phyloP scores from a whole-genome alignment of 208 protist species.

The Acanthamoeba healyi region DNA sequence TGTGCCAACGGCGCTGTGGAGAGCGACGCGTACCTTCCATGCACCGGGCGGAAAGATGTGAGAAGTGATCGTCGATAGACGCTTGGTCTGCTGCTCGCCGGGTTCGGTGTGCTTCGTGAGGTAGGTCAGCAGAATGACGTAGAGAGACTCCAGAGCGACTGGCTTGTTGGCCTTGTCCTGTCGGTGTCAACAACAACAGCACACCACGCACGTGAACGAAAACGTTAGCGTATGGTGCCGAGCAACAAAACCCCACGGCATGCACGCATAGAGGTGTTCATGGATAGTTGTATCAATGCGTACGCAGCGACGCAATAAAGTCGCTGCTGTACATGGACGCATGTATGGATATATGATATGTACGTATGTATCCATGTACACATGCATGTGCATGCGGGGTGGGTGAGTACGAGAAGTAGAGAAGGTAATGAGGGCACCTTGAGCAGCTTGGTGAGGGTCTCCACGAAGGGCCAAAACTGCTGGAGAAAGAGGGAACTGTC shows the following conservation, averaged over 20 bases:
- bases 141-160: slow-evolving; percentile 43
- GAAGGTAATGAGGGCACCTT: slow-evolving; percentile 68
- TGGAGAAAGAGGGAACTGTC: slow-evolving; percentile 9
- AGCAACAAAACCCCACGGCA: neutral
- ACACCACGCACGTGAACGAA: neutral
- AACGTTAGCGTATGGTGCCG: neutral
- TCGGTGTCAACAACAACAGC: neutral
- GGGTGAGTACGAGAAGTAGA: neutral
- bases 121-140: slow-evolving; percentile 31
- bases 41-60: slow-evolving; percentile 53
- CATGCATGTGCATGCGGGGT: neutral
- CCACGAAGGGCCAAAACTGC: slow-evolving; percentile 39
- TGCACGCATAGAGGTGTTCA: neutral
- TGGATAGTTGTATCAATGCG: too few relatives aligned
- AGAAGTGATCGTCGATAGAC: slow-evolving; percentile 8
- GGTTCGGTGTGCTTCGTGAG: slow-evolving; percentile 32
- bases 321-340: too few relatives aligned
- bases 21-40: slow-evolving; percentile 20
- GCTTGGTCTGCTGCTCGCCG: slow-evolving; percentile 17
- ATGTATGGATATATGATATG: neutral
- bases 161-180: slow-evolving; percentile 68
- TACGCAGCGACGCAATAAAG: too few relatives aligned
- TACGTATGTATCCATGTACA: neutral
- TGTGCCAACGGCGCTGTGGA: too few relatives aligned
- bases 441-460: slow-evolving; percentile 41